Base-by-base conservation (phyloP, 768 basidiomycete species). In the Suillus spraguei region DNA sequence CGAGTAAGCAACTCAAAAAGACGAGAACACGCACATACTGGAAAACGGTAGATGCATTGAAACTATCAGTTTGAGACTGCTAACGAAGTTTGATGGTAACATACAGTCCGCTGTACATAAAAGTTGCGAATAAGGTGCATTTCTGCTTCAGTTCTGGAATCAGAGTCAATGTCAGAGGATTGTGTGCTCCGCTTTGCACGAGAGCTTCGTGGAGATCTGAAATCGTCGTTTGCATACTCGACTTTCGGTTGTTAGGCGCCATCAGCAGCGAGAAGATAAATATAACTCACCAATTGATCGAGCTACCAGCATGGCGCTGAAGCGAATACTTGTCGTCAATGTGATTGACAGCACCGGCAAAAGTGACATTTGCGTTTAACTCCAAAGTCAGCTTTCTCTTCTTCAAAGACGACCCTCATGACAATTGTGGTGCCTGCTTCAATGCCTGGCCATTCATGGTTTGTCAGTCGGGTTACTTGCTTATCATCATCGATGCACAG, bases 171-270 rank as follows among this genome's bases (percentile, higher is more conserved):
- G 9, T 32, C 10, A 10, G 1, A 20, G 4, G 17, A 4, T 47
- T 7, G 22, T 24, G 46, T 47, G 13, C 2, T 22, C 11, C 0
- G 11, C 11, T 22, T 46, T 6, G 46, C n/a, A 46, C 11, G 22
- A 22, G 2, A 13, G 11, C 5, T 2, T 13, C 5, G n/a, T 3
- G 22, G 52, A n/a, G 9, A 74, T 65, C 47, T 69, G 70, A 55
- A 74, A 74, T 54, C 72, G 71, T 13, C 71, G 66, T 64, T 70
- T 66, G 47, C 72, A 72, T 2, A 60, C 62, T 16, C 65, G 71
- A 50, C 60, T 50, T 49, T 66, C 63, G 3, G 62, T 58, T n/a
- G 69, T 13, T 5, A 35, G 20, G 52, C 0, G 68, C 36, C 20
- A 62, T 62, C 28, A 68, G 0, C 6, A 10, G 8, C 14, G 62